Base-by-base conservation (phyloP, 2,329 filamentous ascomycete species). In the Thielaviopsis ethacetica region DNA sequence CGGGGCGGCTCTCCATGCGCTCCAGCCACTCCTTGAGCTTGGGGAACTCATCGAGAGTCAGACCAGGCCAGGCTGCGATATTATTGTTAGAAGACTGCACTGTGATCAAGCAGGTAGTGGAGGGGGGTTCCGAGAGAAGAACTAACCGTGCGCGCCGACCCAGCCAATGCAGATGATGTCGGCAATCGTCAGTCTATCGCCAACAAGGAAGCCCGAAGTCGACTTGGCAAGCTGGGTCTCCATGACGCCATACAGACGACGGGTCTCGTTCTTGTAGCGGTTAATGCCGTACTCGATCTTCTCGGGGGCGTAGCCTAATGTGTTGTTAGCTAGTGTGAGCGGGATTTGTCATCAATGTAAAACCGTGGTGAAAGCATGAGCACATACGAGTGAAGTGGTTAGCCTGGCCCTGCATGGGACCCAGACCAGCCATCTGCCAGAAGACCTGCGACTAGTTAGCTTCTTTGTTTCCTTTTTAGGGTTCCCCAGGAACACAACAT, bases 151-250 rank as follows among this genome's bases (percentile, higher is more conserved):
- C 15, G 69, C 57, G 4, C 82, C 75, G 4, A 91, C 77, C 88
- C 89, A 94, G 26, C 87, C 87, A 79, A 85, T 90, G 68, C 81
- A 81, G 50, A 87, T 76, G 62, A 95, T 86, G 68, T 95, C 90
- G 1, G 88, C 88, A 64, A 87, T 82, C 51, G 85, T 88, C 62
- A 78, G 74, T 62, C 80, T 80, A 68, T 87, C 80, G 41, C 86
- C 86, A 52, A 85, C 82, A 13, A 85, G 71, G 67, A 76, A 85
- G 13, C 78, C 79, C 0, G 76, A 79, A 2, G 70, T 67, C 5
- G 76, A 77, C 66, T 76, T 75, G 62, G 72, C 69, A 51, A 95
- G 79, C 59, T 90, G 83, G 54, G 78, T 81, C 66, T 95, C 84
- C 61, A 95, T 73, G 21, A 89, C 84, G 56, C 82, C 76, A 72